Evolutionary conservation across 2,329 filamentous ascomycete genomes (phyloP).

Genomic region (Phialocephala subalpina): DNA sequence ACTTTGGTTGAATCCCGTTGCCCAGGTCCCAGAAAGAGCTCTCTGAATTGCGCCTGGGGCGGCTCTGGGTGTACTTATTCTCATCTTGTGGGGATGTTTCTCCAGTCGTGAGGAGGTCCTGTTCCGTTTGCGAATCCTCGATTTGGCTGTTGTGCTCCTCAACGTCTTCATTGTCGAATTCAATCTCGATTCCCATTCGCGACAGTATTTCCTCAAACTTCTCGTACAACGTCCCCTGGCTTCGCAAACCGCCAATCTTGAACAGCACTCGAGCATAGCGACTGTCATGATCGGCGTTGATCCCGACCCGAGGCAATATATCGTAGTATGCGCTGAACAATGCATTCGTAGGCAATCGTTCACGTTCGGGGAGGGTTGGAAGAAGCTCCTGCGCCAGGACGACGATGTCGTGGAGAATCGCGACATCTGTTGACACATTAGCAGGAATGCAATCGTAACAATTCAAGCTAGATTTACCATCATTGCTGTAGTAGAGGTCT

Average conservation of each 20-base stretch:
- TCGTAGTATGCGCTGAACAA: constrained; percentile 84
- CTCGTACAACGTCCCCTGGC: constrained; percentile 63
- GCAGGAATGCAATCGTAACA: constrained; percentile 18
- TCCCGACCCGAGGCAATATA: constrained; percentile 73
- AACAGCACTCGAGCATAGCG: constrained; percentile 82
- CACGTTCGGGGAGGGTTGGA: constrained; percentile 62
- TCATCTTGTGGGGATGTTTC: constrained; percentile 29
- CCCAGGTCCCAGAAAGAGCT: constrained; percentile 41
- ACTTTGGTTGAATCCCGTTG: constrained; percentile 23
- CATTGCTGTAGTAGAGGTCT: constrained; percentile 64
- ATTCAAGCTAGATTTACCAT: constrained; percentile 54
- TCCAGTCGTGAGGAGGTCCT: constrained; percentile 19
- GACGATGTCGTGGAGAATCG: constrained; percentile 80
- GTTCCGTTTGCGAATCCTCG: constrained; percentile 23
- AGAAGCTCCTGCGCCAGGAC: constrained; percentile 72
- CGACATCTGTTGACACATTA: constrained; percentile 67
- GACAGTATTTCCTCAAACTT: constrained; percentile 75
- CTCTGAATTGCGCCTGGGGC: constrained; percentile 44
- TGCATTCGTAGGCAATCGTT: constrained; percentile 75
- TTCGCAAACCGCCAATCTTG: constrained; percentile 74
- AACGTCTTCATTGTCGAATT: constrained; percentile 53
- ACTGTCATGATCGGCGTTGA: constrained; percentile 77
- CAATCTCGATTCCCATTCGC: constrained; percentile 75
- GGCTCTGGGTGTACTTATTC: constrained; percentile 18
- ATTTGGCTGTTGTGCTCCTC: constrained; percentile 26